A percentile compares a stretch with the other conserved stretches of the same genome.
Evolutionary conservation across 495 filamentous ascomycete genomes (phyloP).

Genomic region (Neurospora terricola): DNA sequence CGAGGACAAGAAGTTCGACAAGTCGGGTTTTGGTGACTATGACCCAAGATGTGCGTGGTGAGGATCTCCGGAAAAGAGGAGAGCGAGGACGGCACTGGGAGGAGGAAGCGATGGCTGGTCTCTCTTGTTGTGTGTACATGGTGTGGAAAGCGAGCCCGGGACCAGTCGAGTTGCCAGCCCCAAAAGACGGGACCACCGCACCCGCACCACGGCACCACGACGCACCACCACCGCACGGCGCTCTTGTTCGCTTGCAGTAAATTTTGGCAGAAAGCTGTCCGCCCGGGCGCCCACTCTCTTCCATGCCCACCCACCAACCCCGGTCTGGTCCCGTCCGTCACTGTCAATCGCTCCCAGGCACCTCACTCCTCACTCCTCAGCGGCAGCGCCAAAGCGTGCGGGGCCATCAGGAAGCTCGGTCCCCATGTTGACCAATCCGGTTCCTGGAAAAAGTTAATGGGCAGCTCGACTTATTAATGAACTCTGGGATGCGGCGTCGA

Average conservation of each 20-base stretch:
- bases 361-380: neutral
- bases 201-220: neutral
- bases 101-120: slow-evolving; percentile 3
- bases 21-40: neutral
- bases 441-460: neutral
- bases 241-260: neutral
- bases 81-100: neutral
- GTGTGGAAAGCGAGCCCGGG: neutral
- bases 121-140: neutral
- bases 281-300: neutral
- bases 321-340: neutral
- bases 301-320: neutral
- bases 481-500: neutral
- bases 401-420: neutral
- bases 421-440: neutral
- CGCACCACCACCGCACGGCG: neutral
- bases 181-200: neutral
- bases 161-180: neutral
- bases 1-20: slow-evolving; percentile 2
- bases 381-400: neutral
- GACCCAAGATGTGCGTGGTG: slow-evolving; percentile 8
- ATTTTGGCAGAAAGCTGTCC: slow-evolving; percentile 1
- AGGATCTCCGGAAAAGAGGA: slow-evolving; percentile 9
- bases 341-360: neutral
- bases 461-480: neutral